phyloP scores from a whole-genome alignment of 2,329 filamentous ascomycete genomes.

The Aspergillus aculeatus region DNA sequence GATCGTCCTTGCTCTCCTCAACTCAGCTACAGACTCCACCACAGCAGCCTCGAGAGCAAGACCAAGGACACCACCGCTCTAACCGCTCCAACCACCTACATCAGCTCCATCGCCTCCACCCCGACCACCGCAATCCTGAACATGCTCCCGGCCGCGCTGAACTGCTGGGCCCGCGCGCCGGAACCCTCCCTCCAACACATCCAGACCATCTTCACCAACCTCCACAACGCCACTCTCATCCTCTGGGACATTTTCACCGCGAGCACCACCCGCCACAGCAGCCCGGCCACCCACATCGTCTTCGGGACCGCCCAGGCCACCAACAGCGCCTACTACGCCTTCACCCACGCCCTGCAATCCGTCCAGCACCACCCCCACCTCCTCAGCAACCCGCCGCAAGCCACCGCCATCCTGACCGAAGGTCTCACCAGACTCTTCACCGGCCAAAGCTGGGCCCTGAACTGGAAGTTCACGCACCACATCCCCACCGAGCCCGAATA shows the following conservation, averaged over 20 bases:
- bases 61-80: neutral
- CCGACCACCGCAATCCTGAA: neutral
- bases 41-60: neutral
- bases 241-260: neutral
- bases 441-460: neutral
- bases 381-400: neutral
- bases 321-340: slow-evolving; percentile 7
- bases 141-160: neutral
- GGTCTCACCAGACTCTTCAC: neutral
- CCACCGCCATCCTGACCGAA: neutral
- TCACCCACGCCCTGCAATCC: neutral
- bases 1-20: neutral
- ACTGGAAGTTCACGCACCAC: neutral
- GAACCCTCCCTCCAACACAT: neutral
- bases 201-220: neutral
- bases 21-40: neutral
- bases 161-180: neutral
- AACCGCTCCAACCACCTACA: slow-evolving; percentile 3
- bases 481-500: slow-evolving; percentile 1
- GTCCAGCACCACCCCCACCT: neutral
- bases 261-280: neutral
- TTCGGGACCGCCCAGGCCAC: neutral
- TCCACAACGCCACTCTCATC: neutral
- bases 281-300: neutral
- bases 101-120: neutral